These are phyloP conservation scores for Cryptococcus jaspeensis DNA, from an alignment of 1,284 basidiomycete species.

Conservation along the genomic window DNA sequence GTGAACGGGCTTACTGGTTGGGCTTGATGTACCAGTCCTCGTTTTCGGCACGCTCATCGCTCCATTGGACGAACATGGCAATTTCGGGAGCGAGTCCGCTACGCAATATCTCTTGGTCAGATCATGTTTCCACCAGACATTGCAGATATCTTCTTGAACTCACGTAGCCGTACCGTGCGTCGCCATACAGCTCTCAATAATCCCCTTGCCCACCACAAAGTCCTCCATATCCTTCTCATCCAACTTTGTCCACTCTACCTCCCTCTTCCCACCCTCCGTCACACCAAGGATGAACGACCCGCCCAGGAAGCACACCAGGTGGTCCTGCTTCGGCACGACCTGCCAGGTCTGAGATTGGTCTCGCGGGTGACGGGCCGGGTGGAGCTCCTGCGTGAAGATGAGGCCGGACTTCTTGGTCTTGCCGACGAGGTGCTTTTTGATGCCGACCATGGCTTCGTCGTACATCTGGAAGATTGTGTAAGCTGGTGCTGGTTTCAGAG, in stretches of 20 bases:
- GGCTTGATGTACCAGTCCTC: constrained; percentile 84
- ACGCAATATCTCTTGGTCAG: constrained; percentile 4
- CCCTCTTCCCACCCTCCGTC: constrained; percentile 63
- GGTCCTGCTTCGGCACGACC: constrained; percentile 84
- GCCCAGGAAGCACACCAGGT: constrained; percentile 91
- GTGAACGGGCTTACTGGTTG: constrained; percentile 16
- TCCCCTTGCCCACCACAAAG: constrained; percentile 75
- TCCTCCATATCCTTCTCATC: constrained; percentile 65
- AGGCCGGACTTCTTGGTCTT: constrained; percentile 61
- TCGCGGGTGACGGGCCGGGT: constrained; percentile 39
- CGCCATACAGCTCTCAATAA: constrained; percentile 82
- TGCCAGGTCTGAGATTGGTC: constrained; percentile 61
- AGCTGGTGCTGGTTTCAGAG: background rate
- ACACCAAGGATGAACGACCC: constrained; percentile 89
- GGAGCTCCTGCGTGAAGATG: constrained; percentile 78
- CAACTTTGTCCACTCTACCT: constrained; percentile 47
- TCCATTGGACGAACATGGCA: constrained; percentile 66
- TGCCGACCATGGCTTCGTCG: constrained; percentile 73
- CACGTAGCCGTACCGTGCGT: constrained; percentile 84
- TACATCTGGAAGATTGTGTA: constrained; percentile 65
- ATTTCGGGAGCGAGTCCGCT: constrained; percentile 83
- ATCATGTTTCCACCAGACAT: background rate
- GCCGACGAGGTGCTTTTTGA: constrained; percentile 72
- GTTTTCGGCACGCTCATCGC: constrained; percentile 50
- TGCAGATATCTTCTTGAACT: constrained; percentile 38